These are phyloP conservation scores for Fusarium caatingaense DNA, from an alignment of 2,329 filamentous ascomycete species.

Conservation along the genomic window DNA sequence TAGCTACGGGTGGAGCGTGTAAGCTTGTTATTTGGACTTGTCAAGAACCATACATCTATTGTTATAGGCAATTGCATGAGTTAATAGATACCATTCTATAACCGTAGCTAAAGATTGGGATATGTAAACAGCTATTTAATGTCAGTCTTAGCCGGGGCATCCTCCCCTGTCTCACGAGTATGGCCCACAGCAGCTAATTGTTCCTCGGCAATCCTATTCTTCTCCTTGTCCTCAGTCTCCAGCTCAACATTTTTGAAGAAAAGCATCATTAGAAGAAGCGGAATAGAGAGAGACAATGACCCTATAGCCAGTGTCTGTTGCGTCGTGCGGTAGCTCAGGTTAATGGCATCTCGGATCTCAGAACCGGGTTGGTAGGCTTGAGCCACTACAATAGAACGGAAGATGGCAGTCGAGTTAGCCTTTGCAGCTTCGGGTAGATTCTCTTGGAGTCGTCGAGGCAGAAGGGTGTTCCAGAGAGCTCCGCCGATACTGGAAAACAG, in stretches of 20 bases:
- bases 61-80: too few species aligned
- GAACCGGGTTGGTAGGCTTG: conserved; percentile 23
- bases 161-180: too few species aligned
- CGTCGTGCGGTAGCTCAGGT: conserved; percentile 32
- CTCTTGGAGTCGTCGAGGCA: not conserved
- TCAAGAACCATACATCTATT: too few species aligned
- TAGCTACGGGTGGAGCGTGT: too few species aligned
- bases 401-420: conserved; percentile 34
- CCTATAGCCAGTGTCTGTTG: conserved; percentile 37
- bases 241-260: conserved; percentile 34
- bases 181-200: not conserved
- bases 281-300: conserved; percentile 22
- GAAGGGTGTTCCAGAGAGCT: not conserved
- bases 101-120: too few species aligned
- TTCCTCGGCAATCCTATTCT: not conserved
- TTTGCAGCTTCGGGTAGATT: not conserved
- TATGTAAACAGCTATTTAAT: too few species aligned
- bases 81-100: too few species aligned
- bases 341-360: conserved; percentile 22
- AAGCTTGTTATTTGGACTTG: too few species aligned
- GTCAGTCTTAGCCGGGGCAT: too few species aligned
- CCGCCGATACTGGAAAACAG: not conserved
- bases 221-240: conserved; percentile 10
- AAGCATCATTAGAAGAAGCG: conserved; percentile 31
- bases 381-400: conserved; percentile 43